Percentiles rank a stretch among this genome's conserved stretches.
phyloP scores from a whole-genome alignment of 495 filamentous ascomycete species.

The Penicillium cataractarum region DNA sequence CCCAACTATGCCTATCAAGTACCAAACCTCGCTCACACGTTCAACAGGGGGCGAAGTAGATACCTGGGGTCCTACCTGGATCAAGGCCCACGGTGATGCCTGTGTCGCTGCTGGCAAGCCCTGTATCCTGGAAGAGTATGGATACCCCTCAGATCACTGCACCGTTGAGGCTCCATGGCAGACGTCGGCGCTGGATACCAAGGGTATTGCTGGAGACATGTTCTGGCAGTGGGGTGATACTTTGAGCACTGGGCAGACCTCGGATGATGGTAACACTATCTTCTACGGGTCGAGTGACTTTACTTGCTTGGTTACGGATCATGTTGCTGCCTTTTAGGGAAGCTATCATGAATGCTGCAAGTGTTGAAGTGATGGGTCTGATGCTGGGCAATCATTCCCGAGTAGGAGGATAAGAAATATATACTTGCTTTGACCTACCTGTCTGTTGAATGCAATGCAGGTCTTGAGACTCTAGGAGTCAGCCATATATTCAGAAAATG shows the following conservation, averaged over 20 bases:
- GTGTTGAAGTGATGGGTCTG: not conserved
- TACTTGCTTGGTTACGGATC: constrained; percentile 59
- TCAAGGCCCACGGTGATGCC: constrained; percentile 60
- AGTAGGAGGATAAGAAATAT: too few relatives aligned
- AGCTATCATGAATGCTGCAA: not conserved
- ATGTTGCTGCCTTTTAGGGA: constrained; percentile 52
- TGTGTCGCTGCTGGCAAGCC: constrained; percentile 63
- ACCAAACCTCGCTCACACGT: not conserved
- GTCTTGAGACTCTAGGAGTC: not conserved
- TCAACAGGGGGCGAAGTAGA: constrained; percentile 42
- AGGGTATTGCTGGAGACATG: constrained; percentile 57
- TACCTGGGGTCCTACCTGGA: constrained; percentile 60
- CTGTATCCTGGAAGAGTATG: constrained; percentile 72
- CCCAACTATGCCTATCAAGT: not conserved
- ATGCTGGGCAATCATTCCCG: too few relatives aligned
- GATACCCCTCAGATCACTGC: constrained; percentile 48
- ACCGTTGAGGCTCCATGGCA: constrained; percentile 62
- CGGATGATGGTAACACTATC: constrained; percentile 65
- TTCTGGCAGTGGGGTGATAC: constrained; percentile 69
- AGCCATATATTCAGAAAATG: too few relatives aligned
- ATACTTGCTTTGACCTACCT: not conserved
- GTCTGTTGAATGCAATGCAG: not conserved
- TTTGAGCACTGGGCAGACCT: constrained; percentile 57
- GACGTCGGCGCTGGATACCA: constrained; percentile 51
- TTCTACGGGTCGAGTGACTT: constrained; percentile 60